These are phyloP conservation scores for Tulasnella sp. DNA, from an alignment of 768 basidiomycete species.

Conservation along the genomic window DNA sequence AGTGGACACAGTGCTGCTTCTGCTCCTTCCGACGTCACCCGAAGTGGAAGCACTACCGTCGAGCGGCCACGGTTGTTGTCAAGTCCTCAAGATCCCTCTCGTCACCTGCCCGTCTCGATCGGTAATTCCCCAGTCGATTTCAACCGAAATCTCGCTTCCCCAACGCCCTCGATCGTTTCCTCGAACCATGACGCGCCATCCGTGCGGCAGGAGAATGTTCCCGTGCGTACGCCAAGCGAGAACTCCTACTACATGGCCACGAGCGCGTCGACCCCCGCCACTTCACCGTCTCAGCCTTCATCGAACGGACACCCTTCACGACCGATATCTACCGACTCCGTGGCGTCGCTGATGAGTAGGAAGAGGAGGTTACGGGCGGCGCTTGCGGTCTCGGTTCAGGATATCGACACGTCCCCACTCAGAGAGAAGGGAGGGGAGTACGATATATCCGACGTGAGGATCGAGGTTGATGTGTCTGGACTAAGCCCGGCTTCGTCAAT, in stretches of 20 bases:
- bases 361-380: constrained; percentile 16
- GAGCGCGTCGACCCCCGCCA: neutral
- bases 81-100: neutral
- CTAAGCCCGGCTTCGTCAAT: constrained; percentile 3
- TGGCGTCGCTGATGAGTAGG: neutral
- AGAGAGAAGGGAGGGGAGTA: neutral
- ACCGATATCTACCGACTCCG: constrained; percentile 4
- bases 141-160: neutral
- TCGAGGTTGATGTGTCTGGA: constrained; percentile 10
- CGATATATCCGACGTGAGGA: neutral
- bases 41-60: neutral
- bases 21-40: neutral
- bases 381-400: constrained; percentile 24
- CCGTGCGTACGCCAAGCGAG: neutral
- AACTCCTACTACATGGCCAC: neutral
- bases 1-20: neutral
- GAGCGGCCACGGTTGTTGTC: neutral
- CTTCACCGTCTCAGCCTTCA: neutral
- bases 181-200: neutral
- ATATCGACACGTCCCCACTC: neutral
- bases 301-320: neutral
- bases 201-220: neutral
- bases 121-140: neutral
- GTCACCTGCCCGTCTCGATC: neutral
- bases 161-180: neutral